Evolutionary conservation across 1,139 yeast species (phyloP), one percentile per base, ranked within the genome.

Genomic region (Sugiyamaella neomexicana): DNA sequence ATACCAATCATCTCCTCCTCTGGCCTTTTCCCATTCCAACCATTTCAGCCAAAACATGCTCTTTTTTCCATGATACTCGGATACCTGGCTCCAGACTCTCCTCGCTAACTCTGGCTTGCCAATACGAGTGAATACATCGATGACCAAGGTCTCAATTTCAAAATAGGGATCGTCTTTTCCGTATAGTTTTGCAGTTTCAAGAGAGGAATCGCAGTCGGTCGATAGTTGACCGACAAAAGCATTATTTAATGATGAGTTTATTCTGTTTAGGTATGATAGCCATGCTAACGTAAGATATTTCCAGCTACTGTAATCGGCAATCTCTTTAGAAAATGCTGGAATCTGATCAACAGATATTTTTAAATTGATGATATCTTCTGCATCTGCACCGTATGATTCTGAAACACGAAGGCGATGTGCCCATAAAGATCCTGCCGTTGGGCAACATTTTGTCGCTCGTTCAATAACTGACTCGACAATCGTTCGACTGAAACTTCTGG

Each of bases 31-130:
- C 67, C 78, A 75, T 5, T 74, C 72, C 44, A 70, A 65, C 7
- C 76, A 75, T 52, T 68, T 72, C 6, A 81, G 56, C 86, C 86
- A 83, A 9, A 77, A 72, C 25, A 77, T 81, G 13, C 75, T 65
- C 56, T 78, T 75, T 2, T 63, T 56, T 0, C 66, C 58, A 53
- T 72, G 77, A 0, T 55, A 60, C 2, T 63, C 62, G 3, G 74
- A 54, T 31, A 81, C 59, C n/a, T 52, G 50, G 1, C 63, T 57
- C 53, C 79, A 58, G 1, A 72, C 55, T 0, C 54, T 46, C 12
- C 71, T 57, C 0, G 80, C 80, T 27, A 55, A 57, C 4, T 53
- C 58, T 7, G 32, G 12, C 1, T 37, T 23, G 5, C 45, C 52
- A 8, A 31, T 2, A 5, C 40, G n/a, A 9, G 43, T 37, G 10